Percentiles rank a stretch among this genome's conserved stretches.
These are phyloP conservation scores for Saccharomycopsis lassenensis DNA, from an alignment of 805 yeast genomes.

Conservation along the genomic window DNA sequence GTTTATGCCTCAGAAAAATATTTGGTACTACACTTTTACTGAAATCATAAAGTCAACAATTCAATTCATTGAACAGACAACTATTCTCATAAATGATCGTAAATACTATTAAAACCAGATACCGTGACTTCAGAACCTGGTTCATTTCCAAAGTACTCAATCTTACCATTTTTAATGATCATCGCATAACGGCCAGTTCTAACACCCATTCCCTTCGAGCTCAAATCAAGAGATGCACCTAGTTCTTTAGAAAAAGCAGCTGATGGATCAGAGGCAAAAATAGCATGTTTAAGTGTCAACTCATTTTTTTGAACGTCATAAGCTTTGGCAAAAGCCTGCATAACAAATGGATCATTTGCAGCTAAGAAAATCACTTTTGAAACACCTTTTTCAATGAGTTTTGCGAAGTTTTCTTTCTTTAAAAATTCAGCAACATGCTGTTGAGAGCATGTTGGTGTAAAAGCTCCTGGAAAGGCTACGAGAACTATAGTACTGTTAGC, in stretches of 20 bases:
- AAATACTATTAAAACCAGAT: constrained; percentile 13
- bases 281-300: constrained; percentile 29
- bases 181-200: constrained; percentile 72
- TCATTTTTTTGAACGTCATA: constrained; percentile 27
- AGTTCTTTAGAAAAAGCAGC: constrained; percentile 58
- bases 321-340: constrained; percentile 65
- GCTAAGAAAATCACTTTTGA: constrained; percentile 55
- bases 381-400: constrained; percentile 22
- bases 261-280: constrained; percentile 65
- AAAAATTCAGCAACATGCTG: constrained; percentile 20
- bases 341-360: constrained; percentile 82
- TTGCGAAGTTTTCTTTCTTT: constrained; percentile 19
- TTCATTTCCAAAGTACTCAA: constrained; percentile 24
- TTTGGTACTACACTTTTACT: too few relatives aligned
- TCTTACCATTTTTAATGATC: constrained; percentile 36
- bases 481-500: constrained; percentile 20
- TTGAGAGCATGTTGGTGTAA: constrained; percentile 23
- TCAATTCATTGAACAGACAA: too few relatives aligned
- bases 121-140: constrained; percentile 15
- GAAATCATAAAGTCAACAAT: too few relatives aligned
- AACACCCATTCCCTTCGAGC: constrained; percentile 61
- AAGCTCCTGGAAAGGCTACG: constrained; percentile 24
- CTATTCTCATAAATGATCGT: constrained; percentile 9
- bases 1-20: too few relatives aligned
- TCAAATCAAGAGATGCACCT: constrained; percentile 65